Conservation (phyloP, 1,284 basidiomycete genomes). For the Trichosporon sp. region DNA sequence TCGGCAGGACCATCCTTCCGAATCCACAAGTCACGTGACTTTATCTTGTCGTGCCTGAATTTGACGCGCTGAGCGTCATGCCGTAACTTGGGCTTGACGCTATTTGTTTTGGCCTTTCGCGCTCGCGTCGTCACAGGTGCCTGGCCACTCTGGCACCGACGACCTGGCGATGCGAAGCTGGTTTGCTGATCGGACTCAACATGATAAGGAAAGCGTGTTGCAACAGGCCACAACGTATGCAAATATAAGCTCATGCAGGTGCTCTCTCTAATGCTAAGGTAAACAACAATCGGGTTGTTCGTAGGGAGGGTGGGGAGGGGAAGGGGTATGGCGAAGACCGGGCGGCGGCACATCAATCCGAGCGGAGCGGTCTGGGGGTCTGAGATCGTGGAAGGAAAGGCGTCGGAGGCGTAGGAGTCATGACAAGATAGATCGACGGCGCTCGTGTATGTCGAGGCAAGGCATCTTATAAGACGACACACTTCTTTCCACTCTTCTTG, state of each 20-base stretch:
- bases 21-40: neutral
- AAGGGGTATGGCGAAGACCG: neutral
- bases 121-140: neutral
- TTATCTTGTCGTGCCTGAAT: neutral
- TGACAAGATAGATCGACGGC: no score
- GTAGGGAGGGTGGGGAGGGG: neutral
- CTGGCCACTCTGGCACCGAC: neutral
- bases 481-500: slow-evolving; percentile 70
- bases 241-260: slow-evolving; percentile 9
- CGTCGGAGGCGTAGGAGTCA: no score
- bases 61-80: neutral
- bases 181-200: no score
- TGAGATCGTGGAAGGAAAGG: neutral
- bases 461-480: slow-evolving; percentile 62
- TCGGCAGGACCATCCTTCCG: neutral
- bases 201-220: no score
- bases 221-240: slow-evolving; percentile 1
- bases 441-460: neutral
- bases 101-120: neutral
- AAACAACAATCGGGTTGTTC: slow-evolving; percentile 9
- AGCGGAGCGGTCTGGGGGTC: neutral
- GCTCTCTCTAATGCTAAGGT: slow-evolving; percentile 11
- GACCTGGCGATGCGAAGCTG: no score
- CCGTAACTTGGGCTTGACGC: neutral
- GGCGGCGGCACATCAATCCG: neutral